A percentile compares a stretch with the other conserved stretches of the same genome.
These are phyloP conservation scores for Colletotrichum agaves DNA, from an alignment of 2,329 filamentous ascomycete species.

Conservation along the genomic window DNA sequence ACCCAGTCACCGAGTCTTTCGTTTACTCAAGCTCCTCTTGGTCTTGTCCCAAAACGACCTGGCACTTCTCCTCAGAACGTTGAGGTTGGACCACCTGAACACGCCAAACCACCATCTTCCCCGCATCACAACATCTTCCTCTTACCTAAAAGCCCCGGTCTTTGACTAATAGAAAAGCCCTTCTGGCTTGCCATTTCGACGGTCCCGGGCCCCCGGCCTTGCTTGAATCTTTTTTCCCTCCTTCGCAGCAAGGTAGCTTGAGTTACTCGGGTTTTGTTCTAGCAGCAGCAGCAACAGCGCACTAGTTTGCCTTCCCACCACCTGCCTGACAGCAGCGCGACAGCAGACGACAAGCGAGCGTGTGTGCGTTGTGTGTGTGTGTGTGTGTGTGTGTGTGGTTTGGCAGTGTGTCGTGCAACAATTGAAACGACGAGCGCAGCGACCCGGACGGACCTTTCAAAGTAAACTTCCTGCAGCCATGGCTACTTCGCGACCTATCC, in stretches of 20 bases:
- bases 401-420: constrained; percentile 33
- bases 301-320: not conserved
- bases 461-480: constrained; percentile 36
- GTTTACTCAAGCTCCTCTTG: constrained; percentile 13
- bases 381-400: not conserved
- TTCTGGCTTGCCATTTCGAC: constrained; percentile 33
- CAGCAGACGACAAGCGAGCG: not conserved
- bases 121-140: constrained; percentile 53
- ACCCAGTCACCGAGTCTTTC: not conserved
- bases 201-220: constrained; percentile 29
- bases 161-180: constrained; percentile 60
- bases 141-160: constrained; percentile 57
- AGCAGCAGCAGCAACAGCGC: not conserved
- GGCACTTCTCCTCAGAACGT: constrained; percentile 29
- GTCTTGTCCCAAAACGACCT: constrained; percentile 39
- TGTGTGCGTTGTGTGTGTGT: constrained; percentile 16
- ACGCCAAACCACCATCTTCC: constrained; percentile 47
- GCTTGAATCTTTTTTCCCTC: not conserved
- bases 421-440: constrained; percentile 36
- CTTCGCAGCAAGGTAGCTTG: constrained; percentile 4
- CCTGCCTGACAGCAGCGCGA: constrained; percentile 8
- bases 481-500: constrained; percentile 33
- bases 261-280: constrained; percentile 12
- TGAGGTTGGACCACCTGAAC: constrained; percentile 37
- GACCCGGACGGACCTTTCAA: constrained; percentile 33